Percentiles rank a stretch among this genome's conserved stretches.
Evolutionary conservation across 495 filamentous ascomycete genomes (phyloP).

Genomic region (Pseudevernia furfuracea): DNA sequence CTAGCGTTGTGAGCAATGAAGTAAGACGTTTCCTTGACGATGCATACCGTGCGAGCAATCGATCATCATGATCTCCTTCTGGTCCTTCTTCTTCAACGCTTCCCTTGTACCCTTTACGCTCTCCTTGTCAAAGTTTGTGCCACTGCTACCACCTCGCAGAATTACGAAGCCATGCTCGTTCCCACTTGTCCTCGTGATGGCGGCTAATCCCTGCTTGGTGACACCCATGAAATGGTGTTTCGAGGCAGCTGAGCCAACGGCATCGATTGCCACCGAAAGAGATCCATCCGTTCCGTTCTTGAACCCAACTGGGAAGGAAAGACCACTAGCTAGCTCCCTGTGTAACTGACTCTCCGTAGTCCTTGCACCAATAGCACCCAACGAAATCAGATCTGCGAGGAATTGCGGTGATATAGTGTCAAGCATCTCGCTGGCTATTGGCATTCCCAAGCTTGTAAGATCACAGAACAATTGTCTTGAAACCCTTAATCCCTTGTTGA

Average conservation of each 20-base stretch:
- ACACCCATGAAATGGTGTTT: constrained; percentile 98
- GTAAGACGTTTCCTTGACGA: neutral
- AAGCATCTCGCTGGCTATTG: constrained; percentile 96
- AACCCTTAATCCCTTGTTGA: constrained; percentile 89
- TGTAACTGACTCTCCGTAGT: constrained; percentile 96
- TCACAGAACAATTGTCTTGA: constrained; percentile 92
- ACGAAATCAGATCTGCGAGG: constrained; percentile 83
- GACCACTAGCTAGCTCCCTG: constrained; percentile 84
- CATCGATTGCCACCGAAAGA: constrained; percentile 85
- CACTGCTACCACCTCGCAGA: constrained; percentile 83
- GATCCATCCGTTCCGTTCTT: constrained; percentile 98
- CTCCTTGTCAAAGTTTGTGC: constrained; percentile 85
- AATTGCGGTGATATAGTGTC: constrained; percentile 99
- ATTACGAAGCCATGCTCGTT: constrained; percentile 99
- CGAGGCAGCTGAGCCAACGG: constrained; percentile 86
- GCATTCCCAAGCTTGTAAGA: constrained; percentile 90
- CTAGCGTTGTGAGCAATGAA: constrained; percentile 25
- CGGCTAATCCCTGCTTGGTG: constrained; percentile 92
- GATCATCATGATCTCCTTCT: constrained; percentile 79
- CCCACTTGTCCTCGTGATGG: constrained; percentile 89
- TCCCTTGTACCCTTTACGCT: constrained; percentile 72
- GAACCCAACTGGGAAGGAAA: constrained; percentile 97
- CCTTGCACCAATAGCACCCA: constrained; percentile 89
- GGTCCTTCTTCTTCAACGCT: constrained; percentile 56
- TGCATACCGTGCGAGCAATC: constrained; percentile 77